Evolutionary conservation across 192 early-diverging fungal species (phyloP).

Genomic region (Backusella mclennaniae): DNA sequence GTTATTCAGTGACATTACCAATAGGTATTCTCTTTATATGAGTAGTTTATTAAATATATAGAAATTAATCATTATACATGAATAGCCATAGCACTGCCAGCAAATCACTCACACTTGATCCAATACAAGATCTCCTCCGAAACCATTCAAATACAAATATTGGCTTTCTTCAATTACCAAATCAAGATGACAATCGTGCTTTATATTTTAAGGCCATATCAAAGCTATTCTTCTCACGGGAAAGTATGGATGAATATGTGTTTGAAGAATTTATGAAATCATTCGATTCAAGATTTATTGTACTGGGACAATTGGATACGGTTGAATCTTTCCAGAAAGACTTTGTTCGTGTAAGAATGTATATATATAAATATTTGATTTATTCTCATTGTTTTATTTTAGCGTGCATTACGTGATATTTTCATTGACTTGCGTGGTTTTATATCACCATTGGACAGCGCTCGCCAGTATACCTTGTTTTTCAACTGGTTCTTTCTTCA

Average conservation of each 20-base stretch:
- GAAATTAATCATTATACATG: not conserved
- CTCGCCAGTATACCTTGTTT: slow-evolving; percentile 61
- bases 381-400: not conserved
- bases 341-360: slow-evolving; percentile 38
- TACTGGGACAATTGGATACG: slow-evolving; percentile 50
- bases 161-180: slow-evolving; percentile 60
- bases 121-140: slow-evolving; percentile 57
- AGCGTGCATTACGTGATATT: slow-evolving; percentile 54
- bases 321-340: slow-evolving; percentile 52
- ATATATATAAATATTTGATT: not conserved
- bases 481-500: slow-evolving; percentile 86
- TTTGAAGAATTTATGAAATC: slow-evolving; percentile 74
- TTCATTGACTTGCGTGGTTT: slow-evolving; percentile 82
- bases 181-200: slow-evolving; percentile 60
- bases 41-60: not conserved
- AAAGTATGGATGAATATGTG: slow-evolving; percentile 47
- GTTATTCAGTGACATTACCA: slow-evolving; percentile 74
- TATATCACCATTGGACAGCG: slow-evolving; percentile 56
- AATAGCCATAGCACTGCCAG: slow-evolving; percentile 67
- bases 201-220: slow-evolving; percentile 77
- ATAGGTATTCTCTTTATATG: slow-evolving; percentile 39
- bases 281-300: slow-evolving; percentile 54
- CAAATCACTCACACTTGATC: slow-evolving; percentile 72
- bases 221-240: slow-evolving; percentile 69
- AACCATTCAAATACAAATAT: slow-evolving; percentile 72